Evolutionary conservation across 1,284 basidiomycete genomes (phyloP), one percentile per base, ranked within the genome.

Genomic region (Trichosporon asahii): DNA sequence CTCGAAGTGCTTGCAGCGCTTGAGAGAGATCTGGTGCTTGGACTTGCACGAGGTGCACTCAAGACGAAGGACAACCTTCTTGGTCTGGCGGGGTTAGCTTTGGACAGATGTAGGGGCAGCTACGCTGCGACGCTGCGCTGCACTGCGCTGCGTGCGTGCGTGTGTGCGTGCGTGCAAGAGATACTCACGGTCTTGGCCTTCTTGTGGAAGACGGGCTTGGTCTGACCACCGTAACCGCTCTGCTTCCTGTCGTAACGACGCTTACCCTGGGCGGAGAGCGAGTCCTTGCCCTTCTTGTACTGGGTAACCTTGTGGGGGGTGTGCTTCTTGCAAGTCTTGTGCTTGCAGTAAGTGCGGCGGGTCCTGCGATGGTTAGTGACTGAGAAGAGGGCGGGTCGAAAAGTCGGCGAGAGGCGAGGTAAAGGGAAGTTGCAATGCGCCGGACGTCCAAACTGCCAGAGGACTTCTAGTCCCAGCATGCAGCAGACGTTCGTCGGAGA

Each of bases 1-100:
- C 88, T 98, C 95, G 88, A 98, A 98, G 89, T 99, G 96, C 87
- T 99, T 99, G 95, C 95, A 98, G 80, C 97, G 95, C 88, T 99
- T 99, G 83, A 99, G 88, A 25, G 93, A 83, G 76, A 98, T 85
- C 84, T 95, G 93, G 90, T 92, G 92, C 89, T 97, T 98, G 88
- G 96, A 95, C 86, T 99, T 99, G 92, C 96, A 99, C 66, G 90
- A 88, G 69, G 94, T 97, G 89, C 96, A 99, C 86, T 99, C 96
- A 82, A 98, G 87, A 85, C 95, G 91, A 76, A 99, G 88, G 69
- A 98, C 96, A 78, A 98, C 94, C 89, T 99, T 99, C 92, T 98
- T 99, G 77, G 96, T 98, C 77, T 82, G 77, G 27, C 14, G 21
- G 29, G 3, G 29, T 61, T 31, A 61, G 57, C 57, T 29, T 33